A percentile compares a stretch with the other conserved stretches of the same genome.
These are phyloP conservation scores for Leccinum fibrillosum DNA, from an alignment of 768 basidiomycete genomes.

Conservation along the genomic window DNA sequence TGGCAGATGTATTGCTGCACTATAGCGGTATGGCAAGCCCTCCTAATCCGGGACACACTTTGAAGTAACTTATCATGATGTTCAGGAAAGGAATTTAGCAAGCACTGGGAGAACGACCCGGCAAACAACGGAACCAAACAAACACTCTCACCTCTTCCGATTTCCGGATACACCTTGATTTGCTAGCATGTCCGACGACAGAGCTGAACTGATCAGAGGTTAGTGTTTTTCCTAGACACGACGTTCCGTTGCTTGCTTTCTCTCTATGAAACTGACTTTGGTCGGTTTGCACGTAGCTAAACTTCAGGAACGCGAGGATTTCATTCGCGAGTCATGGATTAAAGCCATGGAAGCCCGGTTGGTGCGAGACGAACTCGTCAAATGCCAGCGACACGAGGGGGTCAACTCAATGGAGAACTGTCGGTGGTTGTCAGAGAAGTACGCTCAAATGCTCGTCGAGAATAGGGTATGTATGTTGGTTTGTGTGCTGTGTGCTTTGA, in stretches of 20 bases:
- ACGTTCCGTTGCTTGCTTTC: neutral
- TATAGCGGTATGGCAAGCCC: neutral
- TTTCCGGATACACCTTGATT: neutral
- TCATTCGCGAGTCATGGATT: conserved; percentile 90
- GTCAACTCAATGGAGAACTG: conserved; percentile 91
- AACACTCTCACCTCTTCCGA: conserved; percentile 5
- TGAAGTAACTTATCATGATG: no score
- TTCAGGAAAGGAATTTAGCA: no score
- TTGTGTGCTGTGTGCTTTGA: neutral
- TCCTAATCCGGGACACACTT: neutral
- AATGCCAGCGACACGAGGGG: conserved; percentile 88
- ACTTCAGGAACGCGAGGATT: conserved; percentile 65
- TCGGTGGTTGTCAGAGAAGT: conserved; percentile 80
- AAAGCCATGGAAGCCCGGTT: conserved; percentile 90
- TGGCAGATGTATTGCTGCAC: neutral
- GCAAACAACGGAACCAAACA: conserved; percentile 6
- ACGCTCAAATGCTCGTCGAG: conserved; percentile 71
- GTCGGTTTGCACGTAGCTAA: conserved; percentile 41
- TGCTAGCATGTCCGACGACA: conserved; percentile 31
- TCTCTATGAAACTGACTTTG: neutral
- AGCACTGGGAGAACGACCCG: no score
- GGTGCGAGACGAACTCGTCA: conserved; percentile 82
- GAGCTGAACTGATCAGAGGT: conserved; percentile 34
- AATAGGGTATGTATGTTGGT: conserved; percentile 65
- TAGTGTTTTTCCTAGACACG: neutral